Percentiles rank a stretch among this genome's conserved stretches.
Conservation (phyloP, 116 monocot genomes). For the Trichopus zeylanicus region DNA sequence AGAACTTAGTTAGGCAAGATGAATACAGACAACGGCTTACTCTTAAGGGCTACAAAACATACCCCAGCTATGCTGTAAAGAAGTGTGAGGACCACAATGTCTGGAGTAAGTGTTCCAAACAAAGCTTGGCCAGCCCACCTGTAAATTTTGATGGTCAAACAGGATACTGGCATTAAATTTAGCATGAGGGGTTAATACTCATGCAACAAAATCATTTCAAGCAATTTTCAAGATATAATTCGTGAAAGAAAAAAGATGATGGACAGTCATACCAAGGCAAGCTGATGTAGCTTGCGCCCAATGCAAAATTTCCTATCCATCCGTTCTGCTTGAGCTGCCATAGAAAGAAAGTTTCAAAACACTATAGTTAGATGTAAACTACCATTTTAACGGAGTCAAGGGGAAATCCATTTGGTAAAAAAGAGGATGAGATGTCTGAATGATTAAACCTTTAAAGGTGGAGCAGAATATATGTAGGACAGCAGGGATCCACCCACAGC, state of each 20-base stretch:
- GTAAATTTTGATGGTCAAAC: slow-evolving; percentile 7
- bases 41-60: too few species aligned
- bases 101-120: slow-evolving; percentile 91
- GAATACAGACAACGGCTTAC: too few species aligned
- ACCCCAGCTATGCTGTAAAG: slow-evolving; percentile 99
- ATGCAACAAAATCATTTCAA: too few species aligned
- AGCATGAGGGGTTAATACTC: too few species aligned
- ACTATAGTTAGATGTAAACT: neutral
- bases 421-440: too few species aligned
- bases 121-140: slow-evolving; percentile 99
- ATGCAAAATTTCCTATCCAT: slow-evolving; percentile 97
- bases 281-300: slow-evolving; percentile 88
- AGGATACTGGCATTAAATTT: too few species aligned
- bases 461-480: slow-evolving; percentile 98
- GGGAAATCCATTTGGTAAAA: neutral
- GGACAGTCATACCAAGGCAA: slow-evolving; percentile 78
- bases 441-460: slow-evolving; percentile 90
- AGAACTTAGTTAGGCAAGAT: too few species aligned
- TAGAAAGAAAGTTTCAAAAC: slow-evolving; percentile 1
- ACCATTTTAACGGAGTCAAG: neutral
- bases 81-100: slow-evolving; percentile 83
- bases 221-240: too few species aligned
- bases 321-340: slow-evolving; percentile 97
- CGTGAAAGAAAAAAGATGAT: neutral
- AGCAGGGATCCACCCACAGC: slow-evolving; percentile 91